Base-by-base conservation (phyloP, 345 rosid species). In the Eucalyptus tenuipes region DNA sequence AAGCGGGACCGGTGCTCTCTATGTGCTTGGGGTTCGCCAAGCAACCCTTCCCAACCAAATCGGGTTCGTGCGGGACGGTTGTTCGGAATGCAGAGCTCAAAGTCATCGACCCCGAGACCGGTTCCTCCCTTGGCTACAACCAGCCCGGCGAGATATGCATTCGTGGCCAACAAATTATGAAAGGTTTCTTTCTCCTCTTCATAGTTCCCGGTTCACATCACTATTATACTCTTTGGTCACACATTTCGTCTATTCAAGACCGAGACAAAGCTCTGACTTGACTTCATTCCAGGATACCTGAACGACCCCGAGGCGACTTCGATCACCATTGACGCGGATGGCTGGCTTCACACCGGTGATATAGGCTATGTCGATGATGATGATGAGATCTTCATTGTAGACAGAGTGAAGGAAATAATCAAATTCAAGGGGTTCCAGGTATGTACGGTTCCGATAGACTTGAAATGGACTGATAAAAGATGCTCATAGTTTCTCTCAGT, bases 301-400 rank as follows among this genome's bases (percentile, higher is more conserved):
- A 95, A 96, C 86, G 97, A 97, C 68, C 82, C 91, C 5, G 94
- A 92, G 88, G 95, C 99, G 24, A 97, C 99, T 5, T 89, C 94
- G 10, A 89, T 89, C 52, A 96, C 98, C 89, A 94, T 97, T 87
- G 99, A 97, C 27, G 64, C 89, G 8, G 96, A 97, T 50, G 98
- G 99, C 18, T 97, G 99, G 99, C 95, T 97, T 48, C 98, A 95
- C 92, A 97, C 99, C 2, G 99, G 99, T 1, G 99, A 96, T 87
- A 95, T 97, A 42, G 99, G 99, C 37, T 97, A 92, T 87, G 97
- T 96, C 2, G 99, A 97, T 81, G 95, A 97, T 22, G 98, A 95
- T 27, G 94, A 94, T 14, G 99, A 97, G 91, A 88, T 97, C 66
- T 97, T 95, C 92, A 96, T 97, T 45, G 95, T 97, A 11, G 99